These are phyloP conservation scores for Knufia petricola DNA, from an alignment of 2,329 filamentous ascomycete genomes.

Conservation along the genomic window DNA sequence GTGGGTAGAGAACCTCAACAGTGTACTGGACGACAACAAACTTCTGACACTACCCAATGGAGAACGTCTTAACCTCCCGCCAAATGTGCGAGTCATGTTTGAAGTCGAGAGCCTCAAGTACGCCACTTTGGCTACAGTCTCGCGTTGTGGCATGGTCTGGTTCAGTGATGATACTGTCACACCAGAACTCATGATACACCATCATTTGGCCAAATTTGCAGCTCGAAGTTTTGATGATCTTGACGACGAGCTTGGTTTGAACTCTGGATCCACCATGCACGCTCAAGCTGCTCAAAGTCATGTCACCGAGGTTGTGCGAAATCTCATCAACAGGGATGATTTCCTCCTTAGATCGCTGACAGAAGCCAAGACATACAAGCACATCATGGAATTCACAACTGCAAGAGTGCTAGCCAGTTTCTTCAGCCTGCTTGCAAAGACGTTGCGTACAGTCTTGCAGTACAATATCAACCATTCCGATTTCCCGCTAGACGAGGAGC, in stretches of 20 bases:
- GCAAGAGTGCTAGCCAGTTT: slow-evolving; percentile 84
- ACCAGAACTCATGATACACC: slow-evolving; percentile 79
- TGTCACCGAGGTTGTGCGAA: slow-evolving; percentile 68
- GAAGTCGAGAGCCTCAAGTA: slow-evolving; percentile 98
- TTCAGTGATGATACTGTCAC: slow-evolving; percentile 98
- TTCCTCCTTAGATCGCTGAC: slow-evolving; percentile 71
- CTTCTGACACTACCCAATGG: slow-evolving; percentile 92
- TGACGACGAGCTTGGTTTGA: slow-evolving; percentile 77
- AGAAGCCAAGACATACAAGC: slow-evolving; percentile 67
- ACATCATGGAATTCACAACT: slow-evolving; percentile 97
- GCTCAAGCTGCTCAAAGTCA: slow-evolving; percentile 68
- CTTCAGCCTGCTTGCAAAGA: slow-evolving; percentile 92
- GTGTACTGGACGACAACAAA: slow-evolving; percentile 98
- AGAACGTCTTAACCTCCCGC: slow-evolving; percentile 86
- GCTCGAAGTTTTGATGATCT: slow-evolving; percentile 85
- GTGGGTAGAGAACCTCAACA: slow-evolving; percentile 99
- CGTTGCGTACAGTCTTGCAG: slow-evolving; percentile 82
- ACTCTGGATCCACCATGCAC: slow-evolving; percentile 66
- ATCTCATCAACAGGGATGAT: slow-evolving; percentile 65
- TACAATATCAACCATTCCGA: slow-evolving; percentile 93
- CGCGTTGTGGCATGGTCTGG: slow-evolving; percentile 99
- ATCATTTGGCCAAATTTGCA: slow-evolving; percentile 78
- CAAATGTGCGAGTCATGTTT: slow-evolving; percentile 98
- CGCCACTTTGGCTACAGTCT: slow-evolving; percentile 94
- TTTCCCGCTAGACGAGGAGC: slow-evolving; percentile 82